These are phyloP conservation scores for Penicillium coffeae DNA, from an alignment of 495 filamentous ascomycete genomes.

Conservation along the genomic window DNA sequence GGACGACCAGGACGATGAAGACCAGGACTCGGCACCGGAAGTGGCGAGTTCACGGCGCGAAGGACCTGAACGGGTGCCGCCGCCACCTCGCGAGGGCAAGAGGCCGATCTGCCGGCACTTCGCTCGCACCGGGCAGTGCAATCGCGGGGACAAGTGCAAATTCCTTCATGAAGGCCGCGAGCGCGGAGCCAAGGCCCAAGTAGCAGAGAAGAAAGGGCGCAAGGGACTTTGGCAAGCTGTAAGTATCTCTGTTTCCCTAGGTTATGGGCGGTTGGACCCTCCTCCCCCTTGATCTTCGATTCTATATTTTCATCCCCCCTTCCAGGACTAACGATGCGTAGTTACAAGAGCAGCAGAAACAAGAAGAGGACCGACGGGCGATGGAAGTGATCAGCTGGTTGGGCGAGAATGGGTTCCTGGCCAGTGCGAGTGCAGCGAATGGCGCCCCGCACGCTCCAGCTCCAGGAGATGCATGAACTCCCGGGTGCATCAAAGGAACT, in stretches of 20 bases:
- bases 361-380: conserved; percentile 38
- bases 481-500: too few relatives aligned
- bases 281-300: not conserved
- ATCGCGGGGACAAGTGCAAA: conserved; percentile 41
- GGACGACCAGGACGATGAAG: conserved; percentile 30
- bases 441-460: not conserved
- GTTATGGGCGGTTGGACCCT: too few relatives aligned
- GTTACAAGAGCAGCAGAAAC: conserved; percentile 46
- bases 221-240: conserved; percentile 52
- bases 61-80: conserved; percentile 39
- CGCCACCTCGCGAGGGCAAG: conserved; percentile 39
- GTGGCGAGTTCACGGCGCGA: conserved; percentile 36
- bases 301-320: conserved; percentile 1
- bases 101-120: conserved; percentile 43
- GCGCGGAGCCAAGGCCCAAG: conserved; percentile 29
- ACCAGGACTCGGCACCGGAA: conserved; percentile 42
- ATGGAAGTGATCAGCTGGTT: conserved; percentile 45
- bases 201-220: conserved; percentile 30
- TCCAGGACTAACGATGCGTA: conserved; percentile 16
- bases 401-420: conserved; percentile 37
- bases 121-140: conserved; percentile 43
- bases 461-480: not conserved
- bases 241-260: conserved; percentile 18
- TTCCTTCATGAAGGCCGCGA: conserved; percentile 42
- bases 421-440: conserved; percentile 10